Conservation (phyloP, 2,329 filamentous ascomycete genomes). For the Cercospora beticola region DNA sequence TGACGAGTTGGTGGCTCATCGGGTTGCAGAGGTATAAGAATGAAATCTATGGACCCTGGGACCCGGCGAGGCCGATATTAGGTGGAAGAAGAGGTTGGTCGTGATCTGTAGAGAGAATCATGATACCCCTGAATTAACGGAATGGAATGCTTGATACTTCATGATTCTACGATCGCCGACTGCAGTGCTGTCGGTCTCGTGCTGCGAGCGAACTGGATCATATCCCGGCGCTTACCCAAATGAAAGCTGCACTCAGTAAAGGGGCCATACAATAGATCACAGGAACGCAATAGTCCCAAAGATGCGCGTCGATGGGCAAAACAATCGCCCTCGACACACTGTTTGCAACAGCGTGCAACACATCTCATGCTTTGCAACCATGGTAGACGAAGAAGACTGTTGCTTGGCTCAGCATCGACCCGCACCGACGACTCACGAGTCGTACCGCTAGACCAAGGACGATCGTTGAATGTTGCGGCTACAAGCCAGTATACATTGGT, state of each 20-base stretch:
- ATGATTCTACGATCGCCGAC: background rate
- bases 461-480: background rate
- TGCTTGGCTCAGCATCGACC: too few relatives aligned
- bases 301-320: too few relatives aligned
- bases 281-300: too few relatives aligned
- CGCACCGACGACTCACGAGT: background rate
- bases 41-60: conserved; percentile 97
- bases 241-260: too few relatives aligned
- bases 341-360: too few relatives aligned
- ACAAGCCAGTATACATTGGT: too few relatives aligned
- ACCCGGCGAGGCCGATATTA: conserved; percentile 78
- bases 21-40: conserved; percentile 98
- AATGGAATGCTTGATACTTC: background rate
- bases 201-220: background rate
- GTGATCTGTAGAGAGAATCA: background rate
- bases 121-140: conserved; percentile 1
- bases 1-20: conserved; percentile 97
- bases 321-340: too few relatives aligned
- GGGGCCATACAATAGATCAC: too few relatives aligned
- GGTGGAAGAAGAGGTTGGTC: conserved; percentile 13
- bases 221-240: background rate
- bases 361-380: background rate
- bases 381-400: background rate
- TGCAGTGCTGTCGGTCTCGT: too few relatives aligned
- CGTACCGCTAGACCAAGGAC: background rate